Evolutionary conservation across 1,284 basidiomycete genomes (phyloP).

Genomic region (Gastroboletus turbinatus): DNA sequence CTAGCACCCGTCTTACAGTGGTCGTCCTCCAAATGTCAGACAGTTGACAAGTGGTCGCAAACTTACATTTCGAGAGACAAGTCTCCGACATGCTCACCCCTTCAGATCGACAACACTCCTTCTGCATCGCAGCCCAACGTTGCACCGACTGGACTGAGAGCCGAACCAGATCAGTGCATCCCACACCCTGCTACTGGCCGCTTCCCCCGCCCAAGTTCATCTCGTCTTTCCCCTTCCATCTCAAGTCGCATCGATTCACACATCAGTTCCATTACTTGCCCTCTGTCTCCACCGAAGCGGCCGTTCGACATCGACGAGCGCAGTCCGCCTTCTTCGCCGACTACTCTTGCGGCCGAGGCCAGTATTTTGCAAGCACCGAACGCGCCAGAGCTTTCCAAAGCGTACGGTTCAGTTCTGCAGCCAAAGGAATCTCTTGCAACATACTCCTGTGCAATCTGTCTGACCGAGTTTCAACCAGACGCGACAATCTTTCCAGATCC

Average conservation of each 20-base stretch:
- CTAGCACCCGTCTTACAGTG: slow-evolving; percentile 69
- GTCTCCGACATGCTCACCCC: slow-evolving; percentile 36
- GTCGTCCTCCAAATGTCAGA: slow-evolving; percentile 44
- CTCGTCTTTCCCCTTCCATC: slow-evolving; percentile 35
- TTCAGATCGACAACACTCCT: slow-evolving; percentile 20
- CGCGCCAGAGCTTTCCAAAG: slow-evolving; percentile 68
- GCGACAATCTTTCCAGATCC: slow-evolving; percentile 82
- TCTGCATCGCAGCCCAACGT: slow-evolving; percentile 16
- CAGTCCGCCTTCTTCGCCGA: slow-evolving; percentile 38
- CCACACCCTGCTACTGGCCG: slow-evolving; percentile 38
- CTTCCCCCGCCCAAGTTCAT: slow-evolving; percentile 50
- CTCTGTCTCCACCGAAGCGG: slow-evolving; percentile 58
- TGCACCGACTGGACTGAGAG: slow-evolving; percentile 7
- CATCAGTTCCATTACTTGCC: slow-evolving; percentile 52
- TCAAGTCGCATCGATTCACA: slow-evolving; percentile 54
- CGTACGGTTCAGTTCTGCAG: slow-evolving; percentile 78
- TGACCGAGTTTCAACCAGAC: slow-evolving; percentile 67
- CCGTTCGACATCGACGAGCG: slow-evolving; percentile 29
- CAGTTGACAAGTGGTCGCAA: slow-evolving; percentile 71
- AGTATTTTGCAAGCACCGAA: slow-evolving; percentile 64
- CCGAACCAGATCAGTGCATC: slow-evolving; percentile 8
- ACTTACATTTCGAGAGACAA: slow-evolving; percentile 63
- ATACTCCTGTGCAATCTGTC: slow-evolving; percentile 68
- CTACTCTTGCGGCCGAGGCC: slow-evolving; percentile 36
- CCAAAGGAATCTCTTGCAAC: slow-evolving; percentile 67